Conservation (phyloP, 2,329 filamentous ascomycete species). For the Cadophora gregata region DNA sequence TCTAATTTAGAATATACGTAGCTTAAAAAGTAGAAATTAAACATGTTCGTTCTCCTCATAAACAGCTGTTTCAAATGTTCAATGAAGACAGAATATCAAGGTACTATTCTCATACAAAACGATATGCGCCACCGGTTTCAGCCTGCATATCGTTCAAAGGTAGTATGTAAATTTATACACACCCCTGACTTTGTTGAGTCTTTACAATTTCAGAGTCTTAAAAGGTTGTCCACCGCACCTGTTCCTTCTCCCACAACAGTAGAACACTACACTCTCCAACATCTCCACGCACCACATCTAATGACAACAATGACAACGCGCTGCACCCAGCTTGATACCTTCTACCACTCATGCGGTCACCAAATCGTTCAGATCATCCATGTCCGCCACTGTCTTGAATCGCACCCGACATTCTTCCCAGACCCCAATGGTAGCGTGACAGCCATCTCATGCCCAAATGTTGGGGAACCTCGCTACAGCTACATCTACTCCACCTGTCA, state of each 20-base stretch:
- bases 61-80: no score
- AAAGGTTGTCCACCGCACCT: neutral
- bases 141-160: no score
- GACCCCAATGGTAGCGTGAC: neutral
- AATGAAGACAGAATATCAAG: neutral
- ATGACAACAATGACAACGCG: neutral
- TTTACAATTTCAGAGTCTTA: neutral
- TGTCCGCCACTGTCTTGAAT: neutral
- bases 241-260: neutral
- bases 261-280: neutral
- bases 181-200: no score
- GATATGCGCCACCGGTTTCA: neutral
- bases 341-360: slow-evolving; percentile 5
- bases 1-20: neutral
- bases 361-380: neutral
- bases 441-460: neutral
- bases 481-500: neutral
- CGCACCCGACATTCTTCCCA: no score
- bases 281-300: neutral
- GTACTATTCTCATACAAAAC: neutral
- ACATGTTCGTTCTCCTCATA: neutral
- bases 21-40: neutral
- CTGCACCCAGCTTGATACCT: neutral
- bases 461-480: neutral
- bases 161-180: no score